These are phyloP conservation scores for Phytophthora sojae DNA, from an alignment of 352 stramenopile genomes.

Conservation along the genomic window DNA sequence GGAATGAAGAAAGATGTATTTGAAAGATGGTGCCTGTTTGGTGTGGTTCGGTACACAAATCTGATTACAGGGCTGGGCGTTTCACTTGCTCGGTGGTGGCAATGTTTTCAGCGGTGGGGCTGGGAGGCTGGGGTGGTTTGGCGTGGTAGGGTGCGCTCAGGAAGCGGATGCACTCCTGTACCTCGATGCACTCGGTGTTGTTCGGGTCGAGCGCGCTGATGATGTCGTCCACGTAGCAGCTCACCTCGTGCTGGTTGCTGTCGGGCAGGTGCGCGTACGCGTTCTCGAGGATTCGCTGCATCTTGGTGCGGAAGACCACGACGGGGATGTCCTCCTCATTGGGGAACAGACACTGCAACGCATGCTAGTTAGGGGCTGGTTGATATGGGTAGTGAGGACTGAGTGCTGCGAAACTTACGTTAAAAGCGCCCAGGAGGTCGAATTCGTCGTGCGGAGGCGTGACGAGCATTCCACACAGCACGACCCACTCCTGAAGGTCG, in stretches of 20 bases:
- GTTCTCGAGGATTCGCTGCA: conserved; percentile 72
- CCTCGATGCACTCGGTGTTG: conserved; percentile 77
- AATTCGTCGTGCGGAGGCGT: conserved; percentile 61
- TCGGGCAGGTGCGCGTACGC: conserved; percentile 69
- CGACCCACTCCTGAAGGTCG: conserved; percentile 71
- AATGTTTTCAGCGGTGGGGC: conserved; percentile 1
- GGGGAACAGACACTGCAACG: conserved; percentile 58
- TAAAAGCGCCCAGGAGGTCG: conserved; percentile 60
- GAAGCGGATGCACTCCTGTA: conserved; percentile 75
- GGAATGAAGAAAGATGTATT: not conserved
- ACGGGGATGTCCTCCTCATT: conserved; percentile 71
- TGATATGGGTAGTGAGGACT: not conserved
- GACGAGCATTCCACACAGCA: conserved; percentile 70
- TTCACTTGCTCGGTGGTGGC: not conserved
- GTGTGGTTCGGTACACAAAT: not conserved
- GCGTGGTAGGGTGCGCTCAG: conserved; percentile 59
- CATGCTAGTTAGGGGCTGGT: not conserved
- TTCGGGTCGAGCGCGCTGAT: conserved; percentile 70
- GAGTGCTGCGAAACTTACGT: conserved; percentile 39
- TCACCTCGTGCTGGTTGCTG: conserved; percentile 77
- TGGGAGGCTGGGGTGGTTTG: conserved; percentile 11
- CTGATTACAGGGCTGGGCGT: not conserved
- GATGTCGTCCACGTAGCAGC: conserved; percentile 76
- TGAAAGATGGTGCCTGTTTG: not conserved
- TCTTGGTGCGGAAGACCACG: conserved; percentile 72